Evolutionary conservation across 345 rosid genomes (phyloP).

Genomic region (Psidium guajava): DNA sequence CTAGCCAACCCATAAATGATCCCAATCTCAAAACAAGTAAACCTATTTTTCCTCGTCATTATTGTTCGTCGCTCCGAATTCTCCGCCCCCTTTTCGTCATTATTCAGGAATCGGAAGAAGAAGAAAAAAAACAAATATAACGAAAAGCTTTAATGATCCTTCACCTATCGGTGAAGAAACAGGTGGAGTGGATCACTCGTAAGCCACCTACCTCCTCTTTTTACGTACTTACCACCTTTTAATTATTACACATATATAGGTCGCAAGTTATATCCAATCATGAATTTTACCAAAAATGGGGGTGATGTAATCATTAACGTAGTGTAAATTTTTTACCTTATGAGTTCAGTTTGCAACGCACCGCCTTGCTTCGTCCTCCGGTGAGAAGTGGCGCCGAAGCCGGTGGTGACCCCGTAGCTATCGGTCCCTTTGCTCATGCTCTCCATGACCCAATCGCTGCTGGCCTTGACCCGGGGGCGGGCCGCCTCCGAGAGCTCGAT

Average conservation of each 20-base stretch:
- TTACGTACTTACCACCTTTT: background rate
- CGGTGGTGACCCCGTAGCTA: constrained; percentile 26
- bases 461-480: constrained; percentile 20
- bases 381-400: constrained; percentile 25
- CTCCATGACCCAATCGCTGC: constrained; percentile 35
- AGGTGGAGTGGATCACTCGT: background rate
- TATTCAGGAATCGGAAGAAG: background rate
- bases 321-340: background rate
- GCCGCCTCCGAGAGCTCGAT: constrained; percentile 21
- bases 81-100: background rate
- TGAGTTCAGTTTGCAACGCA: constrained; percentile 22
- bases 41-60: background rate
- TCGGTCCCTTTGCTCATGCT: constrained; percentile 26
- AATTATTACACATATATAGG: background rate
- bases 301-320: background rate
- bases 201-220: background rate
- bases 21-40: background rate
- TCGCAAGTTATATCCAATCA: background rate
- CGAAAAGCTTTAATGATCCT: background rate
- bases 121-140: background rate
- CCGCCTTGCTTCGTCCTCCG: constrained; percentile 24
- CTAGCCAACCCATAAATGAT: background rate
- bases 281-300: background rate
- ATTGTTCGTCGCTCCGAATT: background rate
- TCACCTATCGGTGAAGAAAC: constrained; percentile 1